Base-by-base conservation (phyloP, 2,329 filamentous ascomycete species). In the Aspergillus intermedius region DNA sequence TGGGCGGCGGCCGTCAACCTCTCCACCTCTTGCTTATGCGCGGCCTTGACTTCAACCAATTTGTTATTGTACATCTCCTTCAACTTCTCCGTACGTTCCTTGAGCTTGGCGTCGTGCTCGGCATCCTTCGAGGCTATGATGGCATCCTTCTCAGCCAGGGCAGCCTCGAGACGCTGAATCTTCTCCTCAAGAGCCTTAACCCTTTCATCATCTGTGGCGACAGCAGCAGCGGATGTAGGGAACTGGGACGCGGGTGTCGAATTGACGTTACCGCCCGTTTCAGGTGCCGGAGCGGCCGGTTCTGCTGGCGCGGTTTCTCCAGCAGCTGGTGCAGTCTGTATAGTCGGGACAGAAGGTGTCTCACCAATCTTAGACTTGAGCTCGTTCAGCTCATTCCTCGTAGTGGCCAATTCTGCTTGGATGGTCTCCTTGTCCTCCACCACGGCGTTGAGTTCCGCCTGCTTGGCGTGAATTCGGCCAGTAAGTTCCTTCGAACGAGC, bases 61-160 rank as follows among this genome's bases (percentile, higher is more conserved):
- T 86, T 88, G 62, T 81, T 83, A 59, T 86, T 86, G 50, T 87
- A 75, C 9, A 78, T 82, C 25, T 81, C 78, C 60, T 91, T 86
- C 13, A 86, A 73, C 51, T 83, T 80, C 47, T 79, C 77, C 1
- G 74, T 64, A 9, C 69, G 65, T 49, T 74, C 69, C 44, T 78
- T 72, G 49, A 75, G 60, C 46, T 74, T 69, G 22, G 73, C 66
- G 46, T 81, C 76, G 28, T 76, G 65, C 45, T 78, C 72, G 7
- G 69, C 61, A 48, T 78, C 70, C 54, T 80, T 77, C 21, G 75
- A 69, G 34, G 74, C 68, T 69, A 44, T 64, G 55, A 51, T 48
- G 42, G 51, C 54, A 25, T 78, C 70, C 55, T 81, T 77, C 43
- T 77, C 74, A 25, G 72, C 70, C 45, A 78, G 62, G 25, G 74